Evolutionary conservation across 148 eudicot genomes (phyloP).

Genomic region (Vaccinium corymbosum): DNA sequence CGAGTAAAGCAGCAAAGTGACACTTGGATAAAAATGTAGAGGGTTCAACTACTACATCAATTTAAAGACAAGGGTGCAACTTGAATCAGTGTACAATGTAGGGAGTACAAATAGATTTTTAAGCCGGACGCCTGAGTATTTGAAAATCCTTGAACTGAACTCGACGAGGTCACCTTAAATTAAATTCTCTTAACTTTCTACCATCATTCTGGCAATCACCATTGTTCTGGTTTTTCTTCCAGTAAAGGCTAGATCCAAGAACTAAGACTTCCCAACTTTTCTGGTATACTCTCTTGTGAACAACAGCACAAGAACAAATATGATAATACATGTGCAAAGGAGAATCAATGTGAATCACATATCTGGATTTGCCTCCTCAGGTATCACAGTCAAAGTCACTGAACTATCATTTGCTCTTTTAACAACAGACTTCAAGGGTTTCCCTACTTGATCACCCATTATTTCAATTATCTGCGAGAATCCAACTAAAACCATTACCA

Average conservation of each 20-base stretch:
- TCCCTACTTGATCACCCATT: conserved; percentile 83
- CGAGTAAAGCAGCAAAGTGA: not conserved
- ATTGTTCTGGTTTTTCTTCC: not conserved
- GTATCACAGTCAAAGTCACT: conserved; percentile 54
- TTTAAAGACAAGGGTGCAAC: not conserved
- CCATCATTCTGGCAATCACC: not conserved
- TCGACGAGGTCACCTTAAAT: not conserved
- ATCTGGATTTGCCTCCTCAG: conserved; percentile 91
- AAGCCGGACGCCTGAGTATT: not conserved
- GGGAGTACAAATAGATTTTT: not conserved
- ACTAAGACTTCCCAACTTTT: not conserved
- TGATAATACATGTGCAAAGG: not conserved
- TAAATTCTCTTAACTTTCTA: not conserved
- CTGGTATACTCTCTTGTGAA: not conserved
- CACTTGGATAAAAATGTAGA: not conserved
- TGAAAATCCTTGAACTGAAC: not conserved
- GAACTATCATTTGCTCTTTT: conserved; percentile 54
- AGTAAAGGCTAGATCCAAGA: not conserved
- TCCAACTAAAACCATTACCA: not conserved
- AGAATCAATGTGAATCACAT: conserved; percentile 32
- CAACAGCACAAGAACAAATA: no score
- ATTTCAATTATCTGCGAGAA: conserved; percentile 59
- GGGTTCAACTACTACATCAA: not conserved
- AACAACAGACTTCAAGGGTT: conserved; percentile 67
- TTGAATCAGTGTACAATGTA: no score